phyloP scores from a whole-genome alignment of 208 protist genomes.

The Trypanosoma avium region DNA sequence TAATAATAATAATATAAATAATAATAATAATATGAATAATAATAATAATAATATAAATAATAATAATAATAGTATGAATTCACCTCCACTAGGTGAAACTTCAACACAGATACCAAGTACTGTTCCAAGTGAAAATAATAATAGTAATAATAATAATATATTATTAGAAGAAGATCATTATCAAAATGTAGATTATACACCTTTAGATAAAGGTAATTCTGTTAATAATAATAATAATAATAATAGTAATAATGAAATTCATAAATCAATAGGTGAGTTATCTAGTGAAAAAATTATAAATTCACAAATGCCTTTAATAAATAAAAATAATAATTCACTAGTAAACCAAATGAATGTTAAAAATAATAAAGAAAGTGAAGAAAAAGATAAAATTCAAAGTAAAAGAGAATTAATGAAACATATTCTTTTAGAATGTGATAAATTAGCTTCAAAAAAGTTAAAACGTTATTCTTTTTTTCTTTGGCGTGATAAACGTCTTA shows the following conservation, averaged over 20 bases:
- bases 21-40: too few species aligned
- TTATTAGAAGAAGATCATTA: neutral
- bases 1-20: too few species aligned
- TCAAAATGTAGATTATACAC: neutral
- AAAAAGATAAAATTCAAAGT: neutral
- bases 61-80: too few species aligned
- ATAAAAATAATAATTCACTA: too few species aligned
- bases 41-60: too few species aligned
- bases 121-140: neutral
- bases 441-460: neutral
- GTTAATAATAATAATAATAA: neutral
- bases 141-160: neutral
- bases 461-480: slow-evolving; percentile 10
- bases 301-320: too few species aligned
- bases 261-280: too few species aligned
- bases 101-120: slow-evolving; percentile 21
- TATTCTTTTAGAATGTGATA: slow-evolving; percentile 5
- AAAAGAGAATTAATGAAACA: slow-evolving; percentile 1
- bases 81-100: neutral
- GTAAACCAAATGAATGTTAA: too few species aligned
- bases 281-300: too few species aligned
- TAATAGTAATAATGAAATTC: too few species aligned
- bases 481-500: slow-evolving; percentile 41
- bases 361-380: neutral
- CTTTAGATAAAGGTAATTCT: too few species aligned